Evolutionary conservation across 2,329 filamentous ascomycete species (phyloP), one percentile per base, ranked within the genome.

Genomic region (Aureobasidium melanogenum): DNA sequence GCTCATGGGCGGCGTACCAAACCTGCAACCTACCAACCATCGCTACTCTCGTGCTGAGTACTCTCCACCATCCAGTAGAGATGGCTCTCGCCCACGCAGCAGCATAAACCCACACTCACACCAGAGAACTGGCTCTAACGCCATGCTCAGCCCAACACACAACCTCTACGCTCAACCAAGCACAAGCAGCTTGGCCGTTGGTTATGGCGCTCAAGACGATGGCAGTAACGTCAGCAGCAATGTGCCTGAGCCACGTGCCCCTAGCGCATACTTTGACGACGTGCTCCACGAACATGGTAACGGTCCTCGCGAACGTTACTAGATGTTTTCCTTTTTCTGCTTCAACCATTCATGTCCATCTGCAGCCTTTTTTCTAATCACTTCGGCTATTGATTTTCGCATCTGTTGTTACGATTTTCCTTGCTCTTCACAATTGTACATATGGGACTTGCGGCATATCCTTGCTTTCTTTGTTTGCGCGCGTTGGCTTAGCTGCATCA

Each of bases 211-310:
- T 22, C 58, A 69, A 73, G 66, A 58, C 60, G 88, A 85, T 64
- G 43, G 44, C 44, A 59, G 56, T 22, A 47, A 48, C 17, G 34
- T 59, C 32, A 41, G 44, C 44, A 58, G 54, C 54, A 80, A 83
- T 61, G 81, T 87, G 14, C 74, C 84, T 15, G 87, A 84, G 58
- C 85, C 85, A 61, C 81, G 92, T 62, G 88, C 91, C 17, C 93
- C 93, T 0, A 96, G 90, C 72, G 89, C 91, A 19, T 96, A 91
- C 71, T 79, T 97, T 41, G 92, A 97, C 63, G 91, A 97, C 72
- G 75, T 97, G 54, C 87, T 97, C 64, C 90, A 91, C 69, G 89
- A 88, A 65, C 87, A 91, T 69, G 76, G 76, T 24, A 72, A 69
- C 55, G 72, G 62, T 47, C 61, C 44, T 51, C 57, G 51, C 28